Evolutionary conservation across 1,284 basidiomycete genomes (phyloP), one percentile per base, ranked within the genome.

Genomic region (Ceraceosorus guamensis): DNA sequence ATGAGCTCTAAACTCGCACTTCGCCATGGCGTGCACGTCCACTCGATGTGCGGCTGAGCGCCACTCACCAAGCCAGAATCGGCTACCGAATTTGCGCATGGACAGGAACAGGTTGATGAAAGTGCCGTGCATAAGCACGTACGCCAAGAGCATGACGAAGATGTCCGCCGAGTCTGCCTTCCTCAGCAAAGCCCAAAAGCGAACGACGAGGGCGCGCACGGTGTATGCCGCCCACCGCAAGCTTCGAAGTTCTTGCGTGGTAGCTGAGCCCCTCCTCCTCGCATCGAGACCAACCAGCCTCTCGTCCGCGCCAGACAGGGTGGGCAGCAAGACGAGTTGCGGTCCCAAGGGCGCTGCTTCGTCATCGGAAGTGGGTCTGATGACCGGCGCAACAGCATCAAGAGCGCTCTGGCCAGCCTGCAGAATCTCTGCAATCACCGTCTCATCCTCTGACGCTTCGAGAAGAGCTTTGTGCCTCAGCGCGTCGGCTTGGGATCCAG

Each of bases 41-140:
- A 46, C 16, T 48, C 35, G 50, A 51, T 48, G 6, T 10, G 33
- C 35, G 37, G 1, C 31, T 2, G 24, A 24, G 24, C 1, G 24
- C 24, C 48, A 41, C 54, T 56, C 48, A 56, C 59, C 62, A 49
- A 76, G 69, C 73, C 73, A 76, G 48, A 75, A 71, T 41, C 70
- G 64, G 53, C 62, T 64, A 44, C 72, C 72, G 47, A 76, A 76
- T 35, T 65, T 70, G 51, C 73, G 67, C 73, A 76, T 75, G 34
- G 70, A 73, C 45, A 76, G 64, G 59, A 75, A 76, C 48, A 76
- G 66, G 57, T 91, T 86, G 77, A 91, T 85, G 79, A 98, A 97
- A 1, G 92, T 93, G 32, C 82, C 82, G 79, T 97, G 92, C 93
- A 99, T 98, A 57, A 97, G 81, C 52, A 93, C 78, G 78, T 98